These are phyloP conservation scores for Metschnikowia cubensis DNA, from an alignment of 805 yeast genomes.

Conservation along the genomic window DNA sequence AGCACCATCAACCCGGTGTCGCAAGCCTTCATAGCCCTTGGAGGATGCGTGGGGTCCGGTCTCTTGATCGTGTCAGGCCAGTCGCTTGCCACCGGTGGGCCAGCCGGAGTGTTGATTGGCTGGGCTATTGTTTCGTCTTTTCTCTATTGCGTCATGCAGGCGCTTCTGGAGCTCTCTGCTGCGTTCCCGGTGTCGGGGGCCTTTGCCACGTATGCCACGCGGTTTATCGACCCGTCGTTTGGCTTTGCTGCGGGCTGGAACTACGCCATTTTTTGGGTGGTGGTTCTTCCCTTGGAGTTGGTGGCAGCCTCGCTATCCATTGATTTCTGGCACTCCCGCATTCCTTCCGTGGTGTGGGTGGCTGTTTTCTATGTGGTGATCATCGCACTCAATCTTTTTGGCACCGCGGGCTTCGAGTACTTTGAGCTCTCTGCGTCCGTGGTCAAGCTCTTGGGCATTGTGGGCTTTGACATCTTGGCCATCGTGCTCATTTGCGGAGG, in stretches of 20 bases:
- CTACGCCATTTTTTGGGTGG: slow-evolving; percentile 43
- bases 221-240: slow-evolving; percentile 42
- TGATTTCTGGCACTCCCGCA: slow-evolving; percentile 35
- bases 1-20: slow-evolving; percentile 16
- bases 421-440: slow-evolving; percentile 35
- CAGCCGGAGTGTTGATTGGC: slow-evolving; percentile 34
- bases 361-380: slow-evolving; percentile 37
- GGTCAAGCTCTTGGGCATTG: slow-evolving; percentile 35
- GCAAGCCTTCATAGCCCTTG: slow-evolving; percentile 34
- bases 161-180: slow-evolving; percentile 38
- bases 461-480: slow-evolving; percentile 40
- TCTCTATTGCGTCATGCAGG: slow-evolving; percentile 42
- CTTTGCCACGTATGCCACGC: slow-evolving; percentile 37
- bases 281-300: slow-evolving; percentile 40
- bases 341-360: slow-evolving; percentile 41
- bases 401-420: slow-evolving; percentile 36
- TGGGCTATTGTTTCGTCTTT: slow-evolving; percentile 40
- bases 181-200: slow-evolving; percentile 39
- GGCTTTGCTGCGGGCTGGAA: slow-evolving; percentile 46
- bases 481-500: slow-evolving; percentile 38
- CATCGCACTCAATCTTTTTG: slow-evolving; percentile 30
- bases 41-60: slow-evolving; percentile 43
- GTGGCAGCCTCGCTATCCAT: slow-evolving; percentile 42
- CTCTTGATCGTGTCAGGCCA: slow-evolving; percentile 38
- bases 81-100: slow-evolving; percentile 35